Conservation (phyloP, 2,329 filamentous ascomycete species). For the Clarireedia paspali region DNA sequence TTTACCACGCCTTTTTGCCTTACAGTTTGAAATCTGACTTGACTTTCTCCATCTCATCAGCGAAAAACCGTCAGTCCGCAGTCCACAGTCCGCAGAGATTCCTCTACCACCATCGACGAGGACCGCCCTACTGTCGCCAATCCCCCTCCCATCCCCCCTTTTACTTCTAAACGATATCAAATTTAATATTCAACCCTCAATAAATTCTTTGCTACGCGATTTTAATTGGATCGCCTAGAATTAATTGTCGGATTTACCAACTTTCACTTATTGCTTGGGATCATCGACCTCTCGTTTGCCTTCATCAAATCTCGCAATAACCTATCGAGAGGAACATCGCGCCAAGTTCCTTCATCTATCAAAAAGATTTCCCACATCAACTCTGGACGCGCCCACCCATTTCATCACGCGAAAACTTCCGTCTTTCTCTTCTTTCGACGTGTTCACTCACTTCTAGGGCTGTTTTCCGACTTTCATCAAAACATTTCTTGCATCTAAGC, state of each 20-base stretch:
- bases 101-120: not conserved
- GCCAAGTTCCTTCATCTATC: conserved; percentile 26
- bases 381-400: conserved; percentile 24
- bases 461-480: conserved; percentile 10
- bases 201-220: not conserved
- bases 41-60: too few relatives aligned
- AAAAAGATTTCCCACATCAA: conserved; percentile 26
- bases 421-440: conserved; percentile 10
- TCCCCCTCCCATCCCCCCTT: not conserved
- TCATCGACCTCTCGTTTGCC: conserved; percentile 6
- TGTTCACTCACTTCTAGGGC: conserved; percentile 4
- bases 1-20: too few relatives aligned
- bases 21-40: too few relatives aligned
- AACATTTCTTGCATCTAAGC: conserved; percentile 14
- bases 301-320: conserved; percentile 4
- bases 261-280: conserved; percentile 1
- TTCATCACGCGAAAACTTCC: conserved; percentile 19
- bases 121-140: not conserved
- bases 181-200: conserved; percentile 1
- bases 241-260: not conserved
- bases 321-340: conserved; percentile 20
- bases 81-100: too few relatives aligned
- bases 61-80: too few relatives aligned
- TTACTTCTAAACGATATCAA: not conserved
- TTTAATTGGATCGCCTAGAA: not conserved